These are phyloP conservation scores for Ochetophila trinervis DNA, from an alignment of 306 rosid species.

Conservation along the genomic window DNA sequence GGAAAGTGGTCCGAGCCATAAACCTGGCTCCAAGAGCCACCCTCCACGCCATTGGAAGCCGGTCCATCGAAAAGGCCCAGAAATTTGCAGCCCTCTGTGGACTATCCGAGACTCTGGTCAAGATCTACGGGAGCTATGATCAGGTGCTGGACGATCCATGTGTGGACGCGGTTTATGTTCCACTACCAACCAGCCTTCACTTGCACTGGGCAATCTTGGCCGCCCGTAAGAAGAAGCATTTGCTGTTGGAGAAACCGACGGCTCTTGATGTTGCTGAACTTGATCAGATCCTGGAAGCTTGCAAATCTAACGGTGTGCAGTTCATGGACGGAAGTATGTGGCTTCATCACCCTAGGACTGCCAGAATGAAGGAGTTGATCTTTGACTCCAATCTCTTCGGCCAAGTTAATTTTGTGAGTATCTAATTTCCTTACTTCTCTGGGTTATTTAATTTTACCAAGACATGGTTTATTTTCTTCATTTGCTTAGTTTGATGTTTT, in stretches of 20 bases:
- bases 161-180: slow-evolving; percentile 72
- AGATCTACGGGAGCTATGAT: slow-evolving; percentile 60
- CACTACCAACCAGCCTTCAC: slow-evolving; percentile 69
- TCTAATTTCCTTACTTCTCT: background rate
- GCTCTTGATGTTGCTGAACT: slow-evolving; percentile 59
- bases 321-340: slow-evolving; percentile 87
- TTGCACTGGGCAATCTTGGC: slow-evolving; percentile 61
- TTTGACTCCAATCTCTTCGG: slow-evolving; percentile 39
- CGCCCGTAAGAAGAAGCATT: slow-evolving; percentile 71
- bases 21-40: slow-evolving; percentile 51
- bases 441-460: background rate
- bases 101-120: slow-evolving; percentile 25
- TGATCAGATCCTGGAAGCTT: slow-evolving; percentile 62
- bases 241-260: slow-evolving; percentile 71
- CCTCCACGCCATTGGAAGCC: slow-evolving; percentile 64
- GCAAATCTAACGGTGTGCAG: slow-evolving; percentile 64
- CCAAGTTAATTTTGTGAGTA: slow-evolving; percentile 42
- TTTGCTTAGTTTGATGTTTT: background rate
- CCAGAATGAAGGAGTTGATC: slow-evolving; percentile 46
- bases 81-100: slow-evolving; percentile 43
- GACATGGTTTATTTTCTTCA: background rate
- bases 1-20: slow-evolving; percentile 76
- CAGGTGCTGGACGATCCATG: slow-evolving; percentile 56
- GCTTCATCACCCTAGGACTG: slow-evolving; percentile 82
- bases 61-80: slow-evolving; percentile 57